Evolutionary conservation across 1,284 basidiomycete species (phyloP).

Genomic region (Tranzscheliella williamsii): DNA sequence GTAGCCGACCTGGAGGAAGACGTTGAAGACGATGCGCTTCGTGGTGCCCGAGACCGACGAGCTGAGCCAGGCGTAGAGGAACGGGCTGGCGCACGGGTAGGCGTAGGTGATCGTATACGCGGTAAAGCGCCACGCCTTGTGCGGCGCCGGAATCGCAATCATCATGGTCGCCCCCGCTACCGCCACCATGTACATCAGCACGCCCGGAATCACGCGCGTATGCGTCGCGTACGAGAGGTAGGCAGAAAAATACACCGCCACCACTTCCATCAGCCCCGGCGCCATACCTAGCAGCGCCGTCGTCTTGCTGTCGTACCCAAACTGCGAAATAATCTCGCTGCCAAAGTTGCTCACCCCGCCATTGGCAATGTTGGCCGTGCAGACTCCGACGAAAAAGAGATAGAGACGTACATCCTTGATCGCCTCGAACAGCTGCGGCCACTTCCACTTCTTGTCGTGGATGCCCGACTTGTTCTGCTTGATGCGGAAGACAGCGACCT

Average conservation of each 20-base stretch:
- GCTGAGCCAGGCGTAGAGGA: constrained; percentile 38
- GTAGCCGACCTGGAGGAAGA: constrained; percentile 48
- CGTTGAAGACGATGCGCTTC: constrained; percentile 54
- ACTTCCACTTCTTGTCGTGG: constrained; percentile 68
- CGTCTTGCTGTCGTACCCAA: constrained; percentile 48
- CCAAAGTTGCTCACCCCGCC: constrained; percentile 52
- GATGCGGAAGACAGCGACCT: constrained; percentile 68
- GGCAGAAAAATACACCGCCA: constrained; percentile 47
- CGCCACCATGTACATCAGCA: constrained; percentile 44
- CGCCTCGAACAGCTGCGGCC: constrained; percentile 65
- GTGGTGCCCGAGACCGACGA: constrained; percentile 47
- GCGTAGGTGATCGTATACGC: constrained; percentile 22
- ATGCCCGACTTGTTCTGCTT: constrained; percentile 66
- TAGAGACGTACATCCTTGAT: constrained; percentile 64
- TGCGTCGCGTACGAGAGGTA: constrained; percentile 23
- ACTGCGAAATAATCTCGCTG: constrained; percentile 51
- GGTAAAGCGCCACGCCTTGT: constrained; percentile 16
- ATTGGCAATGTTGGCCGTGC: constrained; percentile 43
- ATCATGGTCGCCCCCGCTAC: constrained; percentile 48
- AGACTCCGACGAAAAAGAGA: constrained; percentile 39
- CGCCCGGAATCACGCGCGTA: constrained; percentile 44
- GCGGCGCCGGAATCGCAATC: constrained; percentile 22
- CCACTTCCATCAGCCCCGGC: constrained; percentile 45
- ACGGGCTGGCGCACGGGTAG: constrained; percentile 25
- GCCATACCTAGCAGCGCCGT: constrained; percentile 56